Evolutionary conservation across 305 asterid genomes (phyloP), one percentile per base, ranked within the genome.

Genomic region (Fraxinus ornus): DNA sequence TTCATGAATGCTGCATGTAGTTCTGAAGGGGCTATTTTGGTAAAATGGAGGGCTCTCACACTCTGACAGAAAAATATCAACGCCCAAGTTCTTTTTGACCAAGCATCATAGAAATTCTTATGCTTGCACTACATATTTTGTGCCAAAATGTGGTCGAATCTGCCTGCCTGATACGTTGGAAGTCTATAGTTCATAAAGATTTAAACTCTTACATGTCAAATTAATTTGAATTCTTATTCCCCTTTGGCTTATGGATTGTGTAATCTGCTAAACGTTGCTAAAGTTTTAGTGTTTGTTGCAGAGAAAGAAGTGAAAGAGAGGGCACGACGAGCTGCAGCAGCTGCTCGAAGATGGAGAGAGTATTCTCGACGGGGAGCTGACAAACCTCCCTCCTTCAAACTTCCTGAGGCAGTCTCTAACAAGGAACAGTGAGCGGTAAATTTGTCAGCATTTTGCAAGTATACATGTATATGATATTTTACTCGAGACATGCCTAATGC

Each of bases 271-370:
- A 62, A 22, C n/a, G 7, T 24, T 8, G 73, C 73, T 66, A 15
- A 66, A 66, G 73, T 66, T 66, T 26, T 66, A 24, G 74, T 24
- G 72, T 39, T 78, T 8, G 68, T 26, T 79, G 87, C 94, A 90
- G 98, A 93, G 86, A 93, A 90, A 84, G 91, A 92, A 79, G 91
- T 89, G 75, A 90, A 88, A 71, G 97, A 95, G 88, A 88, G 95
- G 85, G 91, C 94, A 1, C 88, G 88, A 37, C 89, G 95, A 88
- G 97, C 98, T 36, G 98, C 98, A 13, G 97, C 97, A 21, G 99
- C 99, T 32, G 88, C 99, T 79, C 94, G 98, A 30, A 88, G 97
- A 86, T 95, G 99, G 99, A 91, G 99, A 85, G 99, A 95, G 86
- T 95, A 95, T 84, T 95, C 99, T 4, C 85, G 99, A 85, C 88